phyloP scores from a whole-genome alignment of 1,139 yeast species.

The Torulaspora pretoriensis region DNA sequence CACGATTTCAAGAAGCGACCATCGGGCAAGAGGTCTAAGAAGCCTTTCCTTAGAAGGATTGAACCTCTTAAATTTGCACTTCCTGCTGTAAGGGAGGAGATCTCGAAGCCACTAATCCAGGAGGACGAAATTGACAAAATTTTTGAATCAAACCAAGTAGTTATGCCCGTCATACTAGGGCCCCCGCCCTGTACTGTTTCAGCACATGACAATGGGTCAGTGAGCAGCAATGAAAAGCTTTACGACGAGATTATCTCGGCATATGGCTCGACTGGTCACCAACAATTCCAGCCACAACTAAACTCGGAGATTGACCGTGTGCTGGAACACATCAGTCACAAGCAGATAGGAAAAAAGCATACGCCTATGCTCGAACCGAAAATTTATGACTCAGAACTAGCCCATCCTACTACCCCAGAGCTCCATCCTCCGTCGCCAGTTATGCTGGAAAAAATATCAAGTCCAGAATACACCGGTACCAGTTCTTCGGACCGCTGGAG shows the following conservation, averaged over 20 bases:
- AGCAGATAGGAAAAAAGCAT: not conserved
- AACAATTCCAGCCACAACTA: slow-evolving; percentile 6
- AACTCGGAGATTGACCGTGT: slow-evolving; percentile 22
- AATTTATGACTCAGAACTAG: slow-evolving; percentile 1
- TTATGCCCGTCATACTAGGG: slow-evolving; percentile 3
- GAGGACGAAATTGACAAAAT: slow-evolving; percentile 1
- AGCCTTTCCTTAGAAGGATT: not conserved
- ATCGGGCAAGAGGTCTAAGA: slow-evolving; percentile 2
- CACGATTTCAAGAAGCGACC: slow-evolving; percentile 23
- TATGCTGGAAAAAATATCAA: slow-evolving; percentile 16
- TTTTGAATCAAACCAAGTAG: slow-evolving; percentile 7
- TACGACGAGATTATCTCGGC: slow-evolving; percentile 30
- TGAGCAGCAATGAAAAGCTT: slow-evolving; percentile 24
- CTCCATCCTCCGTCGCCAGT: slow-evolving; percentile 12
- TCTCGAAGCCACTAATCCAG: not conserved
- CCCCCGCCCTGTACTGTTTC: not conserved
- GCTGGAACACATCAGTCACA: slow-evolving; percentile 18
- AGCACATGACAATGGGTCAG: slow-evolving; percentile 4
- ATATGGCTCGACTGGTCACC: slow-evolving; percentile 11
- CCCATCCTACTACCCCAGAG: not conserved
- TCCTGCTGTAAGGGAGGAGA: slow-evolving; percentile 4
- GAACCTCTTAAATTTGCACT: slow-evolving; percentile 1
- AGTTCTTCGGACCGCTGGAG: slow-evolving; percentile 25
- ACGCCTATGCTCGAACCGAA: not conserved
- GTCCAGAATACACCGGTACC: slow-evolving; percentile 25